Evolutionary conservation across 2,329 filamentous ascomycete genomes (phyloP).

Genomic region (Aureobasidium zeae): DNA sequence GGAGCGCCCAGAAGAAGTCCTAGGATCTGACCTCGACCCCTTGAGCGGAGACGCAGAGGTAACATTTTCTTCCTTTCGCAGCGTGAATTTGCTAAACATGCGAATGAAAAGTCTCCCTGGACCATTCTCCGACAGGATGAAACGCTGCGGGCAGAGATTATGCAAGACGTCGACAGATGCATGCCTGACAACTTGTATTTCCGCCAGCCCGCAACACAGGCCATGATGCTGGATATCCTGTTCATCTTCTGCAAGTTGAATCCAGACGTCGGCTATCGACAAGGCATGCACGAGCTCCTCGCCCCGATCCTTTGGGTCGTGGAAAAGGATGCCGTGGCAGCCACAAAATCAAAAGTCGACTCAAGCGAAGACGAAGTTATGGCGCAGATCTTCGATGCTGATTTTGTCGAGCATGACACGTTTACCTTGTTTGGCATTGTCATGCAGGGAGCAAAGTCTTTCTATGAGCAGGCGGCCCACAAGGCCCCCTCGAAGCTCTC

Average conservation of each 20-base stretch:
- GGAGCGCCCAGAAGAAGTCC: slow-evolving; percentile 65
- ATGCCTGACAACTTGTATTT: slow-evolving; percentile 89
- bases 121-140: slow-evolving; percentile 79
- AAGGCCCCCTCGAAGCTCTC: slow-evolving; percentile 16
- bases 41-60: slow-evolving; percentile 71
- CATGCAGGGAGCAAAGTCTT: slow-evolving; percentile 79
- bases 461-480: slow-evolving; percentile 61
- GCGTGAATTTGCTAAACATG: no score
- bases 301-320: slow-evolving; percentile 82
- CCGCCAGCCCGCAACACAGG: slow-evolving; percentile 67
- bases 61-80: no score
- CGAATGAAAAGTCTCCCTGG: slow-evolving; percentile 87
- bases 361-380: slow-evolving; percentile 44
- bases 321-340: slow-evolving; percentile 62
- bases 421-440: slow-evolving; percentile 76
- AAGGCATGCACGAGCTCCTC: slow-evolving; percentile 95
- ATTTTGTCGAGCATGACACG: slow-evolving; percentile 79
- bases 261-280: slow-evolving; percentile 79
- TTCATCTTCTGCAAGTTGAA: slow-evolving; percentile 95
- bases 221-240: slow-evolving; percentile 74
- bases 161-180: slow-evolving; percentile 84
- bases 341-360: slow-evolving; percentile 1
- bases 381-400: slow-evolving; percentile 58
- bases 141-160: slow-evolving; percentile 73
- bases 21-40: slow-evolving; percentile 68